Evolutionary conservation across 2,329 filamentous ascomycete species (phyloP).

Genomic region (Diaporthe amygdali): DNA sequence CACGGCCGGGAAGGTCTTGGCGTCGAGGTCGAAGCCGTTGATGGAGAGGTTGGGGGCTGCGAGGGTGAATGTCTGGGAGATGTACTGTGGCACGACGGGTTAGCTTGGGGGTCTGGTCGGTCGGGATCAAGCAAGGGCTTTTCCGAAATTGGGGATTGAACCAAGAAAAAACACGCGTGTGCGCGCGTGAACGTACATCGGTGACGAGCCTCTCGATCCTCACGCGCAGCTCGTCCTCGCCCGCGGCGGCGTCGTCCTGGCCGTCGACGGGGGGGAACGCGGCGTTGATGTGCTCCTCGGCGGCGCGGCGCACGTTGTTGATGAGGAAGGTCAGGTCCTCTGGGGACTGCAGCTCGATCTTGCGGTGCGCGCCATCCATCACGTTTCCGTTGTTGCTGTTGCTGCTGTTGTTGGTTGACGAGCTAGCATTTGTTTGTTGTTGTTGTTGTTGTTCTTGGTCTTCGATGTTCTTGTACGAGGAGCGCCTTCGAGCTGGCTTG

Average conservation of each 20-base stretch:
- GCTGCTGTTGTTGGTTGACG: not conserved
- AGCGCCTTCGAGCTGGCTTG: conserved; percentile 25
- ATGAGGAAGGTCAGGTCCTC: conserved; percentile 76
- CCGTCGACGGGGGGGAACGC: conserved; percentile 70
- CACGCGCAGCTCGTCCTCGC: conserved; percentile 61
- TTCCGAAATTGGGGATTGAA: too few relatives aligned
- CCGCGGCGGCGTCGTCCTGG: conserved; percentile 33
- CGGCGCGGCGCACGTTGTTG: conserved; percentile 71
- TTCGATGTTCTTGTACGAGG: conserved; percentile 21
- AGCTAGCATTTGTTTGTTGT: not conserved
- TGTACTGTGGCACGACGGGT: too few relatives aligned
- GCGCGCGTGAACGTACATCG: conserved; percentile 47
- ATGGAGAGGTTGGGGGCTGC: conserved; percentile 66
- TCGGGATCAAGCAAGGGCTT: too few relatives aligned
- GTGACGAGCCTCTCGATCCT: conserved; percentile 65
- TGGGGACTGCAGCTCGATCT: conserved; percentile 80
- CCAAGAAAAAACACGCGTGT: not conserved
- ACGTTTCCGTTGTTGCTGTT: not conserved
- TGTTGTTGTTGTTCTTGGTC: not conserved
- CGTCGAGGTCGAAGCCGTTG: conserved; percentile 61
- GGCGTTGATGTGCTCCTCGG: conserved; percentile 69
- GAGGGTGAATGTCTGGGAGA: conserved; percentile 63
- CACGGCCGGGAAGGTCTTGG: conserved; percentile 39
- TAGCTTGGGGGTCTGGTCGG: not conserved
- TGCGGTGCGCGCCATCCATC: conserved; percentile 63